Conservation (phyloP, 1,284 basidiomycete genomes). For the Ustilago loliicola region DNA sequence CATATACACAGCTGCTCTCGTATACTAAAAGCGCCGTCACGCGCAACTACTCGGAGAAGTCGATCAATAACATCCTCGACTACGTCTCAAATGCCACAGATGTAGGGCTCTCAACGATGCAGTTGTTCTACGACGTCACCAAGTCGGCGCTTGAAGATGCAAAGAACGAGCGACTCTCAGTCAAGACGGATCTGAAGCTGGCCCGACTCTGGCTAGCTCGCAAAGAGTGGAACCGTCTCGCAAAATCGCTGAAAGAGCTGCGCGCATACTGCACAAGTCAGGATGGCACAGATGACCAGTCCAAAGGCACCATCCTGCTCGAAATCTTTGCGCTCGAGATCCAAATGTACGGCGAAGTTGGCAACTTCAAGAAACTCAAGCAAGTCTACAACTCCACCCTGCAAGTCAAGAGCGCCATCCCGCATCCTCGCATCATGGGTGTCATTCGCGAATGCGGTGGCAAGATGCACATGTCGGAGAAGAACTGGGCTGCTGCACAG, state of each 20-base stretch:
- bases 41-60: slow-evolving; percentile 79
- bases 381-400: slow-evolving; percentile 97
- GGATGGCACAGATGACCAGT: slow-evolving; percentile 83
- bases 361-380: slow-evolving; percentile 94
- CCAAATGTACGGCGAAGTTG: slow-evolving; percentile 97
- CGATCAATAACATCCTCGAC: slow-evolving; percentile 97
- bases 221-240: slow-evolving; percentile 86
- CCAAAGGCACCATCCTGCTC: slow-evolving; percentile 90
- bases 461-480: slow-evolving; percentile 99
- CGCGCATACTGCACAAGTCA: slow-evolving; percentile 74
- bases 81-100: slow-evolving; percentile 83
- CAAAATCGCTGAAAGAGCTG: slow-evolving; percentile 73
- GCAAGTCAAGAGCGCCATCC: slow-evolving; percentile 93
- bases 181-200: slow-evolving; percentile 95
- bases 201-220: slow-evolving; percentile 97
- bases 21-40: slow-evolving; percentile 77
- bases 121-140: slow-evolving; percentile 95
- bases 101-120: slow-evolving; percentile 87
- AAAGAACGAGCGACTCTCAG: slow-evolving; percentile 96
- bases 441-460: slow-evolving; percentile 99
- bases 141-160: slow-evolving; percentile 89
- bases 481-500: slow-evolving; percentile 95
- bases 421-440: slow-evolving; percentile 98
- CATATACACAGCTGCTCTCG: slow-evolving; percentile 85
- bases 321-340: slow-evolving; percentile 99